Evolutionary conservation across 441 rosid species (phyloP), one percentile per base, ranked within the genome.

Genomic region (Brassica balearica): DNA sequence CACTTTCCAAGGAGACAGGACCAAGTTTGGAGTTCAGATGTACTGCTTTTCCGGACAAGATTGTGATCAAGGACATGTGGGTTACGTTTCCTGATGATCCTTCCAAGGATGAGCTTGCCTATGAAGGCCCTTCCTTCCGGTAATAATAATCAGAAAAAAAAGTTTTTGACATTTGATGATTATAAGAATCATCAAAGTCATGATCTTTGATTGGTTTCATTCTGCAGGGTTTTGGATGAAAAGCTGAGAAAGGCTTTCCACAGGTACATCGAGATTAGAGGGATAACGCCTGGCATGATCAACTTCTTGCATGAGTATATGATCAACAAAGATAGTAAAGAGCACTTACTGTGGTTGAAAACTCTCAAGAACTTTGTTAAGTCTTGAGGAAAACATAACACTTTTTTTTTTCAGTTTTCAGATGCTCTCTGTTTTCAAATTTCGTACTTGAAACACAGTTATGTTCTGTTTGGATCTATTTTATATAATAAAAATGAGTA

Each of bases 91-190:
- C 92, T 6, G 89, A 88, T 53, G 64, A 68, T 63, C 73, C 87
- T 0, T 55, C 84, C 36, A 88, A 84, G 67, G 91, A 88, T 46
- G 79, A 88, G 29, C 72, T 86, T 69, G 89, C 90, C 8, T 95
- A 92, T 55, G 96, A 87, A 72, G 97, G 99, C 23, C 98, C 99
- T 73, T 87, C 88, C 73, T 95, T 92, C 85, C 74, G 85, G 98
- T 95, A 88, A n/a, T 19, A 19, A 7, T 20, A 29, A 11, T 14
- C 46, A 25, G 8, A 6, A 1, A 23, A 38, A 3, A 20, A 43
- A 69, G 5, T 1, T 59, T 65, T 46, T 0, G 1, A 1, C 4
- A 36, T 67, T 48, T 27, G 3, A 72, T 51, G 46, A 8, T 65
- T 6, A 29, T 3, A 8, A 36, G 62, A 61, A 67, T 3, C 41